Evolutionary conservation across 768 basidiomycete species (phyloP), one percentile per base, ranked within the genome.

Genomic region (Lactifluus hygrophoroides): DNA sequence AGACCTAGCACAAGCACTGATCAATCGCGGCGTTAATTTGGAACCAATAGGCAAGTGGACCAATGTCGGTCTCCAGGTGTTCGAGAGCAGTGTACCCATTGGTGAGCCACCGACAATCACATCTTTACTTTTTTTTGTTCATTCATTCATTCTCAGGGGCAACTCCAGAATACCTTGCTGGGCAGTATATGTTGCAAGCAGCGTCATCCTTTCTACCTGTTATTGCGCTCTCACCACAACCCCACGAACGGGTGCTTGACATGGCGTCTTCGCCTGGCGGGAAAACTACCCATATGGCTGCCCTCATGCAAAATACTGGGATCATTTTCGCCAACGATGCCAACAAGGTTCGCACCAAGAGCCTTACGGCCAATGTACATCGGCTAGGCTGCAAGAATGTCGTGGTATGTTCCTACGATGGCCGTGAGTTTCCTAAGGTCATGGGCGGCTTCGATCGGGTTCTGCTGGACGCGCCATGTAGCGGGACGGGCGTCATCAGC

Each of bases 41-140:
- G 95, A 98, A 69, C 94, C 96, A 21, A 94, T 99, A 64, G 96
- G 95, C 30, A 98, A 98, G 74, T 98, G 96, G 96, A 91, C 91
- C 28, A 98, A 97, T 68, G 94, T 97, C 62, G 96, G 96, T 16
- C 79, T 99, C n/a, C 96, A 98, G 71, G 88, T 99, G 3, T 98
- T 98, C 69, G 95, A 97, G 74, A 91, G 89, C 63, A 85, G 82
- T 60, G 94, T 99, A 2, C 96, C 96, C 0, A 91, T 99, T 61
- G 95, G 91, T 82, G 66, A 51, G 19, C 30, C 45, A 28, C n/a
- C 23, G 19, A n/a, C 19, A n/a, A 45, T 50, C 32, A 21, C 37
- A 49, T 7, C 13, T 5, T 56, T n/a, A 40, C 50, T 44, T 51
- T 25, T 13, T 10, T 42, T 28, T 21, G 53, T 34, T 54, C n/a